A percentile compares a stretch with the other conserved stretches of the same genome.
Conservation (phyloP, 805 yeast genomes). For the Starmera quercuum region DNA sequence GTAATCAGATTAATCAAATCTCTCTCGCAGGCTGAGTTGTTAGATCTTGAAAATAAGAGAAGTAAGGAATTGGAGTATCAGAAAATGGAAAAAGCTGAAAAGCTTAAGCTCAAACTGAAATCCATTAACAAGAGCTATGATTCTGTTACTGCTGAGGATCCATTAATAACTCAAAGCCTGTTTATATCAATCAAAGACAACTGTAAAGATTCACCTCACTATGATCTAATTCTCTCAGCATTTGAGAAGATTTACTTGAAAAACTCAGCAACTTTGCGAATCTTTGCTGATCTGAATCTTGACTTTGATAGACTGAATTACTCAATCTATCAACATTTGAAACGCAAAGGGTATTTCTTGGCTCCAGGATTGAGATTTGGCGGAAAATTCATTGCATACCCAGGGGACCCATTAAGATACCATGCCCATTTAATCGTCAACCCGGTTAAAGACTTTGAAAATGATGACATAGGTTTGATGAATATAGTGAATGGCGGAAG, state of each 20-base stretch:
- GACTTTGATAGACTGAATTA: slow-evolving; percentile 2
- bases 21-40: slow-evolving; percentile 11
- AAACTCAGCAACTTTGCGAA: too few species aligned
- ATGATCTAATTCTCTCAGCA: slow-evolving; percentile 6
- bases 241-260: slow-evolving; percentile 6
- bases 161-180: slow-evolving; percentile 8
- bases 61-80: slow-evolving; percentile 2
- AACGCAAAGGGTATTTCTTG: slow-evolving; percentile 38
- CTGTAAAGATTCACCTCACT: slow-evolving; percentile 9
- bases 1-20: slow-evolving; percentile 8
- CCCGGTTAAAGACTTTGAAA: slow-evolving; percentile 34
- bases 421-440: slow-evolving; percentile 81
- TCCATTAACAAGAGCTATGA: not conserved
- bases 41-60: slow-evolving; percentile 5
- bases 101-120: not conserved
- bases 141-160: slow-evolving; percentile 2
- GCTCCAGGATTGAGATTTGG: slow-evolving; percentile 92
- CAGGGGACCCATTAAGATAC: slow-evolving; percentile 88
- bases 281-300: not conserved
- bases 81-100: slow-evolving; percentile 3
- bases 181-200: slow-evolving; percentile 12
- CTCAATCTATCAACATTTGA: slow-evolving; percentile 7
- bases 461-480: slow-evolving; percentile 46
- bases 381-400: slow-evolving; percentile 81
- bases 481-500: slow-evolving; percentile 80